phyloP scores from a whole-genome alignment of 352 stramenopile species.

The Globisporangium emineosum region DNA sequence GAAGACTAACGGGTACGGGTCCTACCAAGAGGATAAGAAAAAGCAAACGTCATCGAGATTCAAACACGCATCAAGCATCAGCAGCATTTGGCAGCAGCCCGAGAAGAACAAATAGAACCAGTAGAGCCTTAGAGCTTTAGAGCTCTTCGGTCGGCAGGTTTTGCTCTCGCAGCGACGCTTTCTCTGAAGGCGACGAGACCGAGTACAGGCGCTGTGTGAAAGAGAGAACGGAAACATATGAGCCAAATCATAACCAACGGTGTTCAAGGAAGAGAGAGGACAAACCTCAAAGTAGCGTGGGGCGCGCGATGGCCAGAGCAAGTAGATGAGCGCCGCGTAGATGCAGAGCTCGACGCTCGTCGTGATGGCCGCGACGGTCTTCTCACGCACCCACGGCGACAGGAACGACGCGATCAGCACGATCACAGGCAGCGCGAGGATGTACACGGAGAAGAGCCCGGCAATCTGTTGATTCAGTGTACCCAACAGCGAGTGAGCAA shows the following conservation, averaged over 20 bases:
- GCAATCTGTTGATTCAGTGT: conserved; percentile 39
- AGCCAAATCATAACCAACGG: not conserved
- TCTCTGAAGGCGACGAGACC: conserved; percentile 65
- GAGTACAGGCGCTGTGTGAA: conserved; percentile 57
- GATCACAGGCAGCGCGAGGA: conserved; percentile 63
- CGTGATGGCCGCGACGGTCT: conserved; percentile 59
- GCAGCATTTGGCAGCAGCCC: not conserved
- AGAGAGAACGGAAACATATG: not conserved
- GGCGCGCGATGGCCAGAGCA: conserved; percentile 66
- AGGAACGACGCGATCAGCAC: conserved; percentile 69
- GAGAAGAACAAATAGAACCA: not conserved
- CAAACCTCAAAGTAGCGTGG: conserved; percentile 77
- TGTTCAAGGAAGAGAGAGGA: not conserved
- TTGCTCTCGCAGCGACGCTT: conserved; percentile 58
- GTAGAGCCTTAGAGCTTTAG: conserved; percentile 8
- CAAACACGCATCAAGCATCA: conserved; percentile 1
- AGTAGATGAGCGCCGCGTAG: conserved; percentile 63
- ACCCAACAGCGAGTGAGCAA: not conserved
- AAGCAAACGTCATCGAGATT: not conserved
- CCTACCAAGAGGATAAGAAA: not conserved
- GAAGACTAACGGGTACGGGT: not conserved
- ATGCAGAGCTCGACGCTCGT: conserved; percentile 47
- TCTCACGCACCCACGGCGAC: conserved; percentile 76
- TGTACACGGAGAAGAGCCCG: conserved; percentile 65
- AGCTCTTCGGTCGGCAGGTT: conserved; percentile 63